These are phyloP conservation scores for Coprinellus micaceus DNA, from an alignment of 768 basidiomycete species.

Conservation along the genomic window DNA sequence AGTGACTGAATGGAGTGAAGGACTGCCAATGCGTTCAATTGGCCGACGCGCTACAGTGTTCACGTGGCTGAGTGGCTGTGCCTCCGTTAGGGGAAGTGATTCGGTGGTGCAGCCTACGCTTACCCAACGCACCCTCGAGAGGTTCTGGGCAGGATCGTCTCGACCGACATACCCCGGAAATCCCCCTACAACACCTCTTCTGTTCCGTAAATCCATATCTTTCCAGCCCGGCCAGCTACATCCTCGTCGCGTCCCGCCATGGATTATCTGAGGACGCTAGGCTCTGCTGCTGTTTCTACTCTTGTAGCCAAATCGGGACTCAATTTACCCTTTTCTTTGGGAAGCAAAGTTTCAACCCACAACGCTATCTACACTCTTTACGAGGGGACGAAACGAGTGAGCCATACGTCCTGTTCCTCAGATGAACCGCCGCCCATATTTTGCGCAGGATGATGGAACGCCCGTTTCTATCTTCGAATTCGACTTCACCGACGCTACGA, in stretches of 20 bases:
- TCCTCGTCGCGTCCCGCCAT: conserved; percentile 35
- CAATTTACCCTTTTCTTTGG: conserved; percentile 83
- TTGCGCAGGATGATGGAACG: conserved; percentile 77
- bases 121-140: no score
- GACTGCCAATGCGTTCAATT: background rate
- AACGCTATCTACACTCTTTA: conserved; percentile 82
- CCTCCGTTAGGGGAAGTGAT: no score
- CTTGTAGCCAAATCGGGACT: conserved; percentile 94
- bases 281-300: conserved; percentile 82
- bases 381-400: conserved; percentile 84
- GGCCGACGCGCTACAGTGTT: background rate
- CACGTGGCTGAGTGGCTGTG: no score
- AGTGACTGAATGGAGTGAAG: background rate
- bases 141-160: no score
- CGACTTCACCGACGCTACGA: conserved; percentile 61
- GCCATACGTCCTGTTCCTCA: background rate
- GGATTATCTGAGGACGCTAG: conserved; percentile 81
- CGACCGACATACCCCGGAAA: no score
- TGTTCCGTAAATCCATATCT: no score
- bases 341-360: conserved; percentile 61
- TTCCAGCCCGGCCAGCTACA: no score
- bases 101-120: no score
- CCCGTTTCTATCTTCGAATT: conserved; percentile 91
- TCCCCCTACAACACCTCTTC: no score
- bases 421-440: conserved; percentile 15